Evolutionary conservation across 2,329 filamentous ascomycete genomes (phyloP).

Genomic region (Ophiosphaerella korrae): DNA sequence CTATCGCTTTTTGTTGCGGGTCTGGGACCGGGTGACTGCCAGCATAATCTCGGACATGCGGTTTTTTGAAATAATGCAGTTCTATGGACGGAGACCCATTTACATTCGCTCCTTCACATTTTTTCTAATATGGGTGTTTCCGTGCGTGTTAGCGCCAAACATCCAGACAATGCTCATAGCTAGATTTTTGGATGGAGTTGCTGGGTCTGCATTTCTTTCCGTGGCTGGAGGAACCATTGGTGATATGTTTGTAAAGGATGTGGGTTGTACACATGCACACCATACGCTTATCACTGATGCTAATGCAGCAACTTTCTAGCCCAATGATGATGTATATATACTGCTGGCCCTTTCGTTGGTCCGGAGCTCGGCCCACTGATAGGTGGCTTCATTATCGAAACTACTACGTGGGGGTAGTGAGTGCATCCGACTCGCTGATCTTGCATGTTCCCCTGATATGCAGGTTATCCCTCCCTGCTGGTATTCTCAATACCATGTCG

Average conservation of each 20-base stretch:
- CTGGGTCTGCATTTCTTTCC: constrained; percentile 65
- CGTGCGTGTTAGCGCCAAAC: constrained; percentile 79
- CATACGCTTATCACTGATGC: constrained; percentile 10
- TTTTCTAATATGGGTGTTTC: constrained; percentile 81
- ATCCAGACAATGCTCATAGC: constrained; percentile 78
- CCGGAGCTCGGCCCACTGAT: constrained; percentile 64
- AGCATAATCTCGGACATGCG: not conserved
- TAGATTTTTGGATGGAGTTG: constrained; percentile 77
- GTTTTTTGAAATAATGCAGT: constrained; percentile 50
- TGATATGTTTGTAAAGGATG: constrained; percentile 57
- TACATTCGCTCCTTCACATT: constrained; percentile 76
- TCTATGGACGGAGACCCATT: constrained; percentile 81
- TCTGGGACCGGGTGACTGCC: constrained; percentile 56
- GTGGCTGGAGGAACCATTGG: constrained; percentile 87
- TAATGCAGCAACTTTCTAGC: constrained; percentile 63
- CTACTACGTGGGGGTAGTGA: constrained; percentile 64
- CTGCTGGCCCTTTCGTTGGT: constrained; percentile 57
- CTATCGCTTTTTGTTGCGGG: constrained; percentile 84
- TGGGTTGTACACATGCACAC: constrained; percentile 15
- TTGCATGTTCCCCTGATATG: constrained; percentile 5
- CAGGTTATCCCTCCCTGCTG: not conserved
- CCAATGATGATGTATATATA: constrained; percentile 83
- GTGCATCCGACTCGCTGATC: constrained; percentile 18
- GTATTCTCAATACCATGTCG: constrained; percentile 1
- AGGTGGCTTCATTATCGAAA: constrained; percentile 83